phyloP scores from a whole-genome alignment of 257 asterid genomes.

The Plantago major region DNA sequence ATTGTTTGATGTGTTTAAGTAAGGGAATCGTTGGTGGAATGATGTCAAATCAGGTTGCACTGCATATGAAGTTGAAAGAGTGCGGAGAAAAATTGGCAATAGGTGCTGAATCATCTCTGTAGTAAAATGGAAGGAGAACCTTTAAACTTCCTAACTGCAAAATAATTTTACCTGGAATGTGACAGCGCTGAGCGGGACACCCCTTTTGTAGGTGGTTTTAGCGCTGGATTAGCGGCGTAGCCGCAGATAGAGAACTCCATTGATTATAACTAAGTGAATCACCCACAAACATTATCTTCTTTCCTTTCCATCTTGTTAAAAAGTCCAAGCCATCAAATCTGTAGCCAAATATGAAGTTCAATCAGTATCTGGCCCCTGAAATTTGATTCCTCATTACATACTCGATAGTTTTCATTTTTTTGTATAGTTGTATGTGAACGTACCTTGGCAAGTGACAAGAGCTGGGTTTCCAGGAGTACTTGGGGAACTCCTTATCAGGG shows the following conservation, averaged over 20 bases:
- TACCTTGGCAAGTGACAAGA: constrained; percentile 52
- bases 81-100: no score
- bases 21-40: no score
- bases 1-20: no score
- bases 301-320: constrained; percentile 45
- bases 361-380: no score
- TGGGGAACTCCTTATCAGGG: constrained; percentile 42
- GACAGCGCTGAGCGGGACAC: constrained; percentile 27
- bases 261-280: constrained; percentile 55
- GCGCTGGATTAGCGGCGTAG: constrained; percentile 42
- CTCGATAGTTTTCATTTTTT: no score
- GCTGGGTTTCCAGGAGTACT: constrained; percentile 50
- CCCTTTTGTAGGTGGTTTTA: constrained; percentile 19
- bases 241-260: constrained; percentile 49
- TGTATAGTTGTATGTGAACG: background rate
- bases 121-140: no score
- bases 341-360: background rate
- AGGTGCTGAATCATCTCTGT: no score
- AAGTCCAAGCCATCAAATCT: constrained; percentile 43
- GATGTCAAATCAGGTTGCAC: no score
- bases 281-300: constrained; percentile 61
- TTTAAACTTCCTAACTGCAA: no score
- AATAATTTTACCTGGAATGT: constrained; percentile 28
- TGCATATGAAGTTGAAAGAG: no score
- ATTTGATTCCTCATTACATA: no score